Evolutionary conservation across 1,284 basidiomycete genomes (phyloP).

Genomic region (Agaricales sp.): DNA sequence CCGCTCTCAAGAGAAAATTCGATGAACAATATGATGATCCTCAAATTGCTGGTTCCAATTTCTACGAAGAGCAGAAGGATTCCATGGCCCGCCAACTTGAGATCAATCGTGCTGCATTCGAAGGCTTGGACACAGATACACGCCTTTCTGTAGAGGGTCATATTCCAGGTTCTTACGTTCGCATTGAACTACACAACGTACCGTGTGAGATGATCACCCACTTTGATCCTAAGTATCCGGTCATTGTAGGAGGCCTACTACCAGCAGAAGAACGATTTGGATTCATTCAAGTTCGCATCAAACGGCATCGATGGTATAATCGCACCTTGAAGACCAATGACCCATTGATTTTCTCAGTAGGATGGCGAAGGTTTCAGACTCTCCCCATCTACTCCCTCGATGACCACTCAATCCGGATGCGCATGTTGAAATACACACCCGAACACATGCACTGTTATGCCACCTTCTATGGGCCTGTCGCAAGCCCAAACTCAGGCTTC

Average conservation of each 20-base stretch:
- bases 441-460: conserved; percentile 99
- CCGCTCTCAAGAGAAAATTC: conserved; percentile 87
- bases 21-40: conserved; percentile 96
- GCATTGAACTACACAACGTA: conserved; percentile 78
- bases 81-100: conserved; percentile 82
- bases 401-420: conserved; percentile 95
- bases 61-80: conserved; percentile 88
- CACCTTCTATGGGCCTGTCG: conserved; percentile 90
- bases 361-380: conserved; percentile 95
- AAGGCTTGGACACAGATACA: conserved; percentile 66
- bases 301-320: conserved; percentile 92
- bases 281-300: conserved; percentile 91
- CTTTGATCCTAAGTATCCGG: conserved; percentile 87
- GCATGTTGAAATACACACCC: conserved; percentile 99
- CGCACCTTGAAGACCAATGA: conserved; percentile 96
- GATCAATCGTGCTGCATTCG: conserved; percentile 84
- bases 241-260: conserved; percentile 90
- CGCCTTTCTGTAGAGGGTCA: conserved; percentile 86
- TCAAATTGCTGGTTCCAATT: conserved; percentile 67
- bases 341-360: conserved; percentile 90
- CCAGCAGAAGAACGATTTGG: conserved; percentile 89
- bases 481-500: conserved; percentile 93
- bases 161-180: conserved; percentile 88
- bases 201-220: conserved; percentile 91
- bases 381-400: conserved; percentile 95